Evolutionary conservation across 306 rosid species (phyloP).

Genomic region (Cucumis melo): DNA sequence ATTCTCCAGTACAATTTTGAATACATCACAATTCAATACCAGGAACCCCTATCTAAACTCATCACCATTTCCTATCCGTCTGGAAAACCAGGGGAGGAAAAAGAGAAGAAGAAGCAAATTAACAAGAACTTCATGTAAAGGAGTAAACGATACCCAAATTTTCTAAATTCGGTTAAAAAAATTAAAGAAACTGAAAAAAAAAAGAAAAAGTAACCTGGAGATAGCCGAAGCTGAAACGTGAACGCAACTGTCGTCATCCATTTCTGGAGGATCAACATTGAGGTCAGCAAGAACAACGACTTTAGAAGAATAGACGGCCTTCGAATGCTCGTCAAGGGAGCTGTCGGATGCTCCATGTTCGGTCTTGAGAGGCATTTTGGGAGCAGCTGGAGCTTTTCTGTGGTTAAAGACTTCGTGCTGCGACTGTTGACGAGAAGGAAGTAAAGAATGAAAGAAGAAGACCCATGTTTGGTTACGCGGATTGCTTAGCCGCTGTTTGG

Average conservation of each 20-base stretch:
- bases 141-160: not conserved
- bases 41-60: not conserved
- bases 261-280: conserved; percentile 71
- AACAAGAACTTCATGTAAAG: not conserved
- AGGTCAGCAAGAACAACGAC: conserved; percentile 66
- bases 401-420: not conserved
- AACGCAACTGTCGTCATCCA: conserved; percentile 31
- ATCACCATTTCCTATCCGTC: not conserved
- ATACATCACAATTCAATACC: not conserved
- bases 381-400: not conserved
- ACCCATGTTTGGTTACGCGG: not conserved
- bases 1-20: not conserved
- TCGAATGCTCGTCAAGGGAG: conserved; percentile 16
- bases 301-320: conserved; percentile 23
- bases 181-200: not conserved
- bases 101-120: not conserved
- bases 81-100: not conserved
- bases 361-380: not conserved
- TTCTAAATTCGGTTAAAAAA: not conserved
- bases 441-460: conserved; percentile 4
- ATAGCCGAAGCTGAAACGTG: conserved; percentile 27
- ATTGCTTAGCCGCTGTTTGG: not conserved
- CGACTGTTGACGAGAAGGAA: not conserved
- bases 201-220: conserved; percentile 20
- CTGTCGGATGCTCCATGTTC: conserved; percentile 6